Evolutionary conservation across 2,329 filamentous ascomycete genomes (phyloP), one percentile per base, ranked within the genome.

Genomic region (Colletotrichum tamarilloi): DNA sequence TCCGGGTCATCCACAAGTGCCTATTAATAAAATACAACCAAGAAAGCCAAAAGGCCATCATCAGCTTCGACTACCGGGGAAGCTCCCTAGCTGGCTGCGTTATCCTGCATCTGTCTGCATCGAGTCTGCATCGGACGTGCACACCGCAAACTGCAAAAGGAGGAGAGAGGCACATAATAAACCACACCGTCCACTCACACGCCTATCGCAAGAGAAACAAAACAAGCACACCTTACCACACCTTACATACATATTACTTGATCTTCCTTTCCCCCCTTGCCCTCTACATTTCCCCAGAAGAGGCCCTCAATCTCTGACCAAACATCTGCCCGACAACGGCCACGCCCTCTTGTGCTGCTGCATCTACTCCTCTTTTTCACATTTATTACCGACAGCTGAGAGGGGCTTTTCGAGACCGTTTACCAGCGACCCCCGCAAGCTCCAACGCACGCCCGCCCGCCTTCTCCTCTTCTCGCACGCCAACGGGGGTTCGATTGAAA

Each of bases 401-500:
- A 53, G 60, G 67, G 49, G 46, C 14, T 28, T 26, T 28, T 28
- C 62, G 24, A 66, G 53, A 69, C 59, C 26, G 53, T 62, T 42
- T 22, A 56, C 58, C 49, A 68, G 14, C 49, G 53, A 65, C 60
- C 71, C 67, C 71, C 71, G 71, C 71, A 66, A 70, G 58, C 38
- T 42, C 56, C 60, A 65, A 66, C 60, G 60, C 35, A 57, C n/a
- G 30, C 59, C 52, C 69, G 38, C 57, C 49, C 46, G 70, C 49
- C 66, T 38, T 52, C 59, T 68, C 49, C 12, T 49, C 38, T 42
- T 64, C 55, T 73, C 49, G 59, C 67, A 73, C 60, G 56, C 67
- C 67, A 66, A 71, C 71, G 46, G 71, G 55, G 71, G 62, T 66
- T 71, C 71, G 65, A 70, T 73, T 62, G 59, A 70, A 73, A 73